Evolutionary conservation across 768 basidiomycete genomes (phyloP).

Genomic region (Tylopilus subfusipes): DNA sequence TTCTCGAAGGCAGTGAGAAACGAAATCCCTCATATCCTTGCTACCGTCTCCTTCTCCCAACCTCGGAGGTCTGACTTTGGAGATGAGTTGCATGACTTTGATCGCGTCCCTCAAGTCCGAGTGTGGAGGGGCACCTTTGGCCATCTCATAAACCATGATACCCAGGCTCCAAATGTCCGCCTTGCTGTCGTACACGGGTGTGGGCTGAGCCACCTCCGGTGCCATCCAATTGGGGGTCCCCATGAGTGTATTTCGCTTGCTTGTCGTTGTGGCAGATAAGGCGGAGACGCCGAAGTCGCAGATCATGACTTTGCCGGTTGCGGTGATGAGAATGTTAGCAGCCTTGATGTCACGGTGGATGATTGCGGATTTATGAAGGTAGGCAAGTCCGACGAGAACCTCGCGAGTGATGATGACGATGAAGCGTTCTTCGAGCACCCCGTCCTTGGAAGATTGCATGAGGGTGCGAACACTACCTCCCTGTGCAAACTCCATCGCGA

Average conservation of each 20-base stretch:
- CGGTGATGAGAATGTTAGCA: constrained; percentile 90
- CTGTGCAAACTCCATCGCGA: constrained; percentile 96
- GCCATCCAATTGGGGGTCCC: constrained; percentile 99
- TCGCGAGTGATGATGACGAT: constrained; percentile 86
- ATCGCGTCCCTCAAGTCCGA: constrained; percentile 78
- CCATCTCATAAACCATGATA: constrained; percentile 95
- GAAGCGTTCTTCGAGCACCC: constrained; percentile 84
- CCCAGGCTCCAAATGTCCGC: constrained; percentile 99
- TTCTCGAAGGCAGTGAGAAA: constrained; percentile 78
- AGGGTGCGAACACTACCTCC: constrained; percentile 92
- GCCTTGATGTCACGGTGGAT: constrained; percentile 99
- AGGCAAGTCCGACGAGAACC: constrained; percentile 79
- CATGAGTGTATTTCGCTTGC: constrained; percentile 94
- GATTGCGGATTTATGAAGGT: constrained; percentile 90
- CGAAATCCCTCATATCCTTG: constrained; percentile 85
- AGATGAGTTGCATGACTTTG: constrained; percentile 86
- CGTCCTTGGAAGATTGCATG: constrained; percentile 80
- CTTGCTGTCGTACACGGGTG: constrained; percentile 92
- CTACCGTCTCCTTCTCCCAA: constrained; percentile 75
- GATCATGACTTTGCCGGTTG: constrained; percentile 86
- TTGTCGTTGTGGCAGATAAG: constrained; percentile 73
- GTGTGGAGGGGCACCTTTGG: constrained; percentile 93
- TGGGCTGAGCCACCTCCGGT: constrained; percentile 88
- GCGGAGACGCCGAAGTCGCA: constrained; percentile 99
- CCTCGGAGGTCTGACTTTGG: constrained; percentile 77